Evolutionary conservation across 192 early-diverging fungal genomes (phyloP).

Genomic region (Backusella mclennaniae): DNA sequence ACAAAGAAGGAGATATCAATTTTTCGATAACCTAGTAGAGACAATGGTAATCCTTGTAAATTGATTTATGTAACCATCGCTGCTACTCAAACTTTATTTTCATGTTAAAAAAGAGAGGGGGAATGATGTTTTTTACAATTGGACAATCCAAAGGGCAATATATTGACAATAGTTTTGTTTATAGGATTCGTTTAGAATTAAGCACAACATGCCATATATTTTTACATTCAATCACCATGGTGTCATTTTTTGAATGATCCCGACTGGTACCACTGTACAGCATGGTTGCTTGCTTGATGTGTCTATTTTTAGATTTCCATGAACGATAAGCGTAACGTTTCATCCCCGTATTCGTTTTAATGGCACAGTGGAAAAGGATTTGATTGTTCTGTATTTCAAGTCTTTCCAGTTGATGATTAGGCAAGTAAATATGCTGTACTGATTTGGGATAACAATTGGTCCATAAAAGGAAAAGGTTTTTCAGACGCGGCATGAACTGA

Average conservation of each 20-base stretch:
- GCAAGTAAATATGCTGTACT: not conserved
- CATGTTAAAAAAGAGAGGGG: too few relatives aligned
- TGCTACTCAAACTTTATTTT: too few relatives aligned
- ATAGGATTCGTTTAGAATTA: not conserved
- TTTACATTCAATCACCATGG: not conserved
- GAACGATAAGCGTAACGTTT: not conserved
- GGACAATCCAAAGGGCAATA: too few relatives aligned
- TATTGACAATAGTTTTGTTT: not conserved
- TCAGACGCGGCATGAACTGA: not conserved
- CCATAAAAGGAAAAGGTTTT: not conserved
- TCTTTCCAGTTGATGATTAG: not conserved
- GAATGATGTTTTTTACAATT: too few relatives aligned
- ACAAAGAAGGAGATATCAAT: too few relatives aligned
- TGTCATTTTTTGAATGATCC: not conserved
- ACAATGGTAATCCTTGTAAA: too few relatives aligned
- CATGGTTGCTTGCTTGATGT: not conserved
- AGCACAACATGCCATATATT: not conserved
- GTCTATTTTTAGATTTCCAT: not conserved
- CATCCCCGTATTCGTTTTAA: not conserved
- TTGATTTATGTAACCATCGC: too few relatives aligned
- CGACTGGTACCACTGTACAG: not conserved
- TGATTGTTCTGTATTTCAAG: not conserved
- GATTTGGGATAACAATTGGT: not conserved
- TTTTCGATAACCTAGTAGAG: too few relatives aligned
- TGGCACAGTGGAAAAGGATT: not conserved